A percentile compares a stretch with the other conserved stretches of the same genome.
These are phyloP conservation scores for Cytospora piceae DNA, from an alignment of 2,329 filamentous ascomycete genomes.

Conservation along the genomic window DNA sequence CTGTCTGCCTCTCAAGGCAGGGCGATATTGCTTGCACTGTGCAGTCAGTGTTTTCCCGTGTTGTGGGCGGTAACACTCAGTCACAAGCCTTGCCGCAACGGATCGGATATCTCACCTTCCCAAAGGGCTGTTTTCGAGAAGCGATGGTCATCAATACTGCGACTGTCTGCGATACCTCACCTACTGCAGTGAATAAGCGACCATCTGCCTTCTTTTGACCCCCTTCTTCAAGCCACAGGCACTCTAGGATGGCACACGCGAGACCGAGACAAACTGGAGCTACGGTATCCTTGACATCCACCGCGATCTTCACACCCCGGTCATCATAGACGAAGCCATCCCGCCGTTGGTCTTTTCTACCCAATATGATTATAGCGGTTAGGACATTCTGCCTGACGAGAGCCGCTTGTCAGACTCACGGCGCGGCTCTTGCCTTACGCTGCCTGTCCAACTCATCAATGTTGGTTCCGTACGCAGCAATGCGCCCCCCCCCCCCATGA, in stretches of 20 bases:
- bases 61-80: slow-evolving; percentile 7
- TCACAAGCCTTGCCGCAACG: slow-evolving; percentile 7
- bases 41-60: slow-evolving; percentile 9
- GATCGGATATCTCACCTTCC: slow-evolving; percentile 18
- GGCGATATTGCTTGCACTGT: slow-evolving; percentile 10
- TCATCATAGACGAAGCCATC: slow-evolving; percentile 13
- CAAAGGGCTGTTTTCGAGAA: slow-evolving; percentile 12
- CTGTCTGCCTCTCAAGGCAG: background rate
- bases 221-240: background rate
- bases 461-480: slow-evolving; percentile 5
- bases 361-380: background rate
- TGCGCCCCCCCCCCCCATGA: background rate
- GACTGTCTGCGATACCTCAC: slow-evolving; percentile 20
- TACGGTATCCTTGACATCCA: slow-evolving; percentile 13
- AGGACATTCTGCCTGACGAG: slow-evolving; percentile 8
- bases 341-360: background rate
- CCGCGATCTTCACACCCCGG: slow-evolving; percentile 1
- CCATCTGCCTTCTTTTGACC: slow-evolving; percentile 7
- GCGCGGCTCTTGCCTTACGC: slow-evolving; percentile 18
- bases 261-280: slow-evolving; percentile 14
- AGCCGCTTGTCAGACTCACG: slow-evolving; percentile 12
- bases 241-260: slow-evolving; percentile 3
- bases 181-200: slow-evolving; percentile 12
- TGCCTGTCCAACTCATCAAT: slow-evolving; percentile 6
- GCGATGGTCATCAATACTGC: slow-evolving; percentile 16